Evolutionary conservation across 1,284 basidiomycete species (phyloP).

Genomic region (Moesziomyces sp.): DNA sequence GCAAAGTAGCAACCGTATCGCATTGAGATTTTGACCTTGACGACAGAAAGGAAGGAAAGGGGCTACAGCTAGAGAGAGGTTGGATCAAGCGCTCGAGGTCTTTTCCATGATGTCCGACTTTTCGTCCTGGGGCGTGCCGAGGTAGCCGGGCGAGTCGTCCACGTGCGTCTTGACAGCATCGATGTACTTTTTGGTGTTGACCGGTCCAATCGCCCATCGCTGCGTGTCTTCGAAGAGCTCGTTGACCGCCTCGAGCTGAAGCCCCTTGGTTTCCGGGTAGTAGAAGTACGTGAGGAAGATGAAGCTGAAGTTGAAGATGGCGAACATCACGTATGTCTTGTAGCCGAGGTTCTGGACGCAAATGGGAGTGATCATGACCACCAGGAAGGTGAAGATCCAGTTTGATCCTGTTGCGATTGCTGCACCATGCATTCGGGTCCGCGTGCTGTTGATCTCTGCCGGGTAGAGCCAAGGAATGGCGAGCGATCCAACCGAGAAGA

Average conservation of each 20-base stretch:
- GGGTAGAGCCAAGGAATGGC: slow-evolving; percentile 74
- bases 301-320: slow-evolving; percentile 63
- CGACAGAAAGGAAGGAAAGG: too few relatives aligned
- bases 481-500: slow-evolving; percentile 77
- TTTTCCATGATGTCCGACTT: too few relatives aligned
- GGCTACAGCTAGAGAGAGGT: too few relatives aligned
- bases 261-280: slow-evolving; percentile 66
- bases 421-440: slow-evolving; percentile 64
- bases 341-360: slow-evolving; percentile 71
- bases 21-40: too few relatives aligned
- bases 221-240: too few relatives aligned
- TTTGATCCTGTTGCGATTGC: slow-evolving; percentile 62
- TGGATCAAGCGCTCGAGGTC: too few relatives aligned
- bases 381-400: slow-evolving; percentile 59
- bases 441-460: slow-evolving; percentile 65
- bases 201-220: too few relatives aligned
- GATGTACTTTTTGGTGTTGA: too few relatives aligned
- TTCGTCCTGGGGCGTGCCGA: too few relatives aligned
- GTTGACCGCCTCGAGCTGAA: slow-evolving; percentile 8
- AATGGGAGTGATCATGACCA: slow-evolving; percentile 75
- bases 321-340: slow-evolving; percentile 68
- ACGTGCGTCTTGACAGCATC: too few relatives aligned
- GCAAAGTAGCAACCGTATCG: too few relatives aligned
- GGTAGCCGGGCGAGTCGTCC: too few relatives aligned
- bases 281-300: slow-evolving; percentile 64